phyloP scores from a whole-genome alignment of 495 filamentous ascomycete species.

The Pyrenopolyporus hunteri region DNA sequence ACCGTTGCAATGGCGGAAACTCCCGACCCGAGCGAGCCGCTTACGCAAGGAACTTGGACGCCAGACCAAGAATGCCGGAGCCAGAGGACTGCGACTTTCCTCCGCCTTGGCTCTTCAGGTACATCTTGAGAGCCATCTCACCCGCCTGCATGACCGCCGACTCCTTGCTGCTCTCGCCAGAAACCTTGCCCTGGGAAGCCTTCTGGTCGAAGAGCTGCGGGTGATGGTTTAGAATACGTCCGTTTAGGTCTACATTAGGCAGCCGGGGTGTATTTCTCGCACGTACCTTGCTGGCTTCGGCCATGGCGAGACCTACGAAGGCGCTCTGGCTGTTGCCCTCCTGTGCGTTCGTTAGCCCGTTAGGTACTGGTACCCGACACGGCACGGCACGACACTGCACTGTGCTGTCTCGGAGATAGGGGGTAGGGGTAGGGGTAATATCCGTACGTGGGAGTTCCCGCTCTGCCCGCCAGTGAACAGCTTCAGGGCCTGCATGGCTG shows the following conservation, averaged over 20 bases:
- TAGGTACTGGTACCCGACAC: neutral
- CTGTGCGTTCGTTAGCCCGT: conserved; percentile 4
- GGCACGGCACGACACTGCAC: too few species aligned
- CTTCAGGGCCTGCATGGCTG: conserved; percentile 73
- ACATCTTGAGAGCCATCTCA: conserved; percentile 63
- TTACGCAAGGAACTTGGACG: conserved; percentile 48
- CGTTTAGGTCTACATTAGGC: neutral
- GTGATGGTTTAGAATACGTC: neutral
- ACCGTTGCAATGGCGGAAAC: neutral
- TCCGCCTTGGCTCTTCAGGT: conserved; percentile 54
- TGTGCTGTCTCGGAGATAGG: too few species aligned
- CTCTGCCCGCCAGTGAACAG: conserved; percentile 59
- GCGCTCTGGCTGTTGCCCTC: conserved; percentile 48
- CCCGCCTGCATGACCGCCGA: conserved; percentile 57
- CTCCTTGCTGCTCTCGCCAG: conserved; percentile 55
- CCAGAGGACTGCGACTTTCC: conserved; percentile 23
- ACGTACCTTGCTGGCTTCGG: conserved; percentile 55
- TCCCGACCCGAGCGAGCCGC: neutral
- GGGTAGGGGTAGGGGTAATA: neutral
- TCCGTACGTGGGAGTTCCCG: conserved; percentile 37
- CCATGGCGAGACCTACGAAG: conserved; percentile 61
- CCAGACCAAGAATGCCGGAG: conserved; percentile 46
- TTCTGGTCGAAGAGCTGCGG: conserved; percentile 57
- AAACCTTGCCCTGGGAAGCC: conserved; percentile 53
- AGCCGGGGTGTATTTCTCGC: neutral